Percentiles rank a stretch among this genome's conserved stretches.
These are phyloP conservation scores for Calamus simplicifolius DNA, from an alignment of 176 grass and related monocot genomes.

Conservation along the genomic window DNA sequence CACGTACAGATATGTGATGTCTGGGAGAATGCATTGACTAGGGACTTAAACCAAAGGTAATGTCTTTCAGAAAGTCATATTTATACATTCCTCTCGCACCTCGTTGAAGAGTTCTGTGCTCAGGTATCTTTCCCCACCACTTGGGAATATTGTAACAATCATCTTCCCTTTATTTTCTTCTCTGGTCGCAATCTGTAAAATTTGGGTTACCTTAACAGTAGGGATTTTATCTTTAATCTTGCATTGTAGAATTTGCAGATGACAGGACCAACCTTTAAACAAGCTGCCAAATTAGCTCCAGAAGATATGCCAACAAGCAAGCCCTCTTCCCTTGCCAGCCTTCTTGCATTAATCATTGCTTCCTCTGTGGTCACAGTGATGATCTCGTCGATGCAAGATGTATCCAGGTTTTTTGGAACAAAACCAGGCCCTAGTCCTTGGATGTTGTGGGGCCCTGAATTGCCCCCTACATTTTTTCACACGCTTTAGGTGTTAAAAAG, in stretches of 20 bases:
- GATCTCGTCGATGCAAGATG: conserved; percentile 49
- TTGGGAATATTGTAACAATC: conserved; percentile 65
- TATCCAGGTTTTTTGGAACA: conserved; percentile 50
- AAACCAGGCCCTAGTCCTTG: conserved; percentile 66
- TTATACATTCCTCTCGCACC: conserved; percentile 48
- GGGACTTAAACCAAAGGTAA: no score
- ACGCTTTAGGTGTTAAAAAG: neutral
- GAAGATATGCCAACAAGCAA: conserved; percentile 84
- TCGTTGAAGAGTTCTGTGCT: conserved; percentile 46
- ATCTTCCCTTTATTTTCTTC: conserved; percentile 57
- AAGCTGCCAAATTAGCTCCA: conserved; percentile 60
- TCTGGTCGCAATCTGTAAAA: conserved; percentile 33
- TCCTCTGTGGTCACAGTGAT: conserved; percentile 53
- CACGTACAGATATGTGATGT: no score
- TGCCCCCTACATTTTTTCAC: conserved; percentile 30
- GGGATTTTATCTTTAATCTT: no score
- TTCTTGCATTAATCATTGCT: conserved; percentile 64
- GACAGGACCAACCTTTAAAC: conserved; percentile 47
- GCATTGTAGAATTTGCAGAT: neutral
- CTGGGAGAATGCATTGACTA: no score
- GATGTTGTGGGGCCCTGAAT: conserved; percentile 55
- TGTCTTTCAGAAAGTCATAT: conserved; percentile 39
- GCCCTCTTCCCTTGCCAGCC: conserved; percentile 78
- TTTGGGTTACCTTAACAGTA: no score
- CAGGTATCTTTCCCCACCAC: conserved; percentile 51